A percentile compares a stretch with the other conserved stretches of the same genome.
These are phyloP conservation scores for Leonotis leonurus DNA, from an alignment of 257 asterid genomes.

Conservation along the genomic window DNA sequence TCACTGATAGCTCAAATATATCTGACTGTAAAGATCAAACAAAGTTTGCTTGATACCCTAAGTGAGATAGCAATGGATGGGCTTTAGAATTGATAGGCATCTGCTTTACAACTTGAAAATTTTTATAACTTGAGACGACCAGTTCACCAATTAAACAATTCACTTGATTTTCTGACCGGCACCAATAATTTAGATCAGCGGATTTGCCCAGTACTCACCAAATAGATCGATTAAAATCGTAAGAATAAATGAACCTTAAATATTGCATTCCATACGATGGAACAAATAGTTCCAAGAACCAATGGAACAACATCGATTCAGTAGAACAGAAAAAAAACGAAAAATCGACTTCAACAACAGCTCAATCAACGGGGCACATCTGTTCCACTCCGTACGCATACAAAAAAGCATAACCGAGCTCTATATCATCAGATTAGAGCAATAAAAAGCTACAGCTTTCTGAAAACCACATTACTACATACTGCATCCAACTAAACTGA, in stretches of 20 bases:
- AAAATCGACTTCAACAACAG: background rate
- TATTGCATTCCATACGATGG: background rate
- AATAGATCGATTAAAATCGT: background rate
- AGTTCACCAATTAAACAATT: too few species aligned
- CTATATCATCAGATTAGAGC: background rate
- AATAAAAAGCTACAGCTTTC: background rate
- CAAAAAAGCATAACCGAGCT: background rate
- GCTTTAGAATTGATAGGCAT: too few species aligned
- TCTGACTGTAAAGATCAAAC: slow-evolving; percentile 55
- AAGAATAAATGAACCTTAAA: background rate
- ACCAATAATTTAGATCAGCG: background rate
- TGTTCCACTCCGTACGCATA: background rate
- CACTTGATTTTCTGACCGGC: background rate
- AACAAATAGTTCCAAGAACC: background rate
- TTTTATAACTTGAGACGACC: too few species aligned
- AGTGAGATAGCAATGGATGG: too few species aligned
- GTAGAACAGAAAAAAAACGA: background rate
- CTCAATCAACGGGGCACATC: slow-evolving; percentile 6
- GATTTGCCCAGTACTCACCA: background rate
- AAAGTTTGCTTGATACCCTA: slow-evolving; percentile 72
- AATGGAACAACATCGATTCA: background rate
- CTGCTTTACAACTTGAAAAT: too few species aligned
- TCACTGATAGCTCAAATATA: slow-evolving; percentile 59
- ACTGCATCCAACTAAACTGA: background rate
- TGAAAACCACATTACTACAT: too few species aligned